Evolutionary conservation across 2,329 filamentous ascomycete species (phyloP), one percentile per base, ranked within the genome.

Genomic region (Neopestalotiopsis sp.): DNA sequence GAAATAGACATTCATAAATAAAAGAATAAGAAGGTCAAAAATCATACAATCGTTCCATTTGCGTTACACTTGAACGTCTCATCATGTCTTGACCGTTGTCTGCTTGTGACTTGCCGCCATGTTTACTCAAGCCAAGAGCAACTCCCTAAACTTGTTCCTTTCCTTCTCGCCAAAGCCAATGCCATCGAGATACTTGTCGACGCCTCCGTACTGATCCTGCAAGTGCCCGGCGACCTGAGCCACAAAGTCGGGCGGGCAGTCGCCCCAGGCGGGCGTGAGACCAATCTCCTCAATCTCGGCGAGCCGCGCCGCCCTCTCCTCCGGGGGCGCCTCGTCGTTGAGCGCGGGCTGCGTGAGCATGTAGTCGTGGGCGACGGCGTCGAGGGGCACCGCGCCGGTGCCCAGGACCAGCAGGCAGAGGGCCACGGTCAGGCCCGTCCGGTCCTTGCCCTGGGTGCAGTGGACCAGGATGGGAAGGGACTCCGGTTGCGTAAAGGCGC

Each of bases 361-460:
- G 78, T 97, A 97, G 80, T 97, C 94, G 71, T 90, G 76, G 67
- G 88, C 83, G 57, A 97, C 90, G 2, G 89, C 91, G 0, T 85
- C 77, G 1, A 83, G 69, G 0, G 89, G 87, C 1, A 92, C 79
- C 3, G 24, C 24, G 24, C 24, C 24, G 24, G 24, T 28, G 7
- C 80, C 81, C 3, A 92, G 83, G 12, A 92, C 81, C 74, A 95
- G 84, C 24, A 97, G 81, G 0, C 92, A 79, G 4, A 97, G 82
- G 56, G 92, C 83, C 5, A 94, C 84, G 12, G 93, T 84, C 13
- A 97, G 82, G 0, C 94, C 94, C 1, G 90, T 94, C 2, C 94
- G 88, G 76, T 97, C 94, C 78, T 97, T 97, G 69, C 94, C 94
- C 75, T 97, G 94, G 0, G 94, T 96, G 79, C 94, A 97, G 79